Conservation (phyloP, 2,329 filamentous ascomycete species). For the Aspergillus sp. region DNA sequence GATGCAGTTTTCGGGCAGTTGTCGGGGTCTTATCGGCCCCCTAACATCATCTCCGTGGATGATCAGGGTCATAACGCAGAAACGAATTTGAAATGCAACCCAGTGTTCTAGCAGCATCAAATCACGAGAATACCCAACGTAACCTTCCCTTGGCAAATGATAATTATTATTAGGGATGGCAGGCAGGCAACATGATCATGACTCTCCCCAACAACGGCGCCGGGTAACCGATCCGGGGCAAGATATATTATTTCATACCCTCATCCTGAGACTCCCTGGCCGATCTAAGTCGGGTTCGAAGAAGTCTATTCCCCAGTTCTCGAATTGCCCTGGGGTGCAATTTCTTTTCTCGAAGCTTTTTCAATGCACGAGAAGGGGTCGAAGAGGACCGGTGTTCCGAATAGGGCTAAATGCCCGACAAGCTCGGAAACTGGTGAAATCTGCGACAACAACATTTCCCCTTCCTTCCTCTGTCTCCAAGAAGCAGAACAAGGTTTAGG, state of each 20-base stretch:
- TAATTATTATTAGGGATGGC: no score
- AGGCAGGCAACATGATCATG: neutral
- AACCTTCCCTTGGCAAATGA: neutral
- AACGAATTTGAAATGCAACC: neutral
- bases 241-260: neutral
- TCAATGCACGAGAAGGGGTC: neutral
- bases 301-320: neutral
- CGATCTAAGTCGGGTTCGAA: neutral
- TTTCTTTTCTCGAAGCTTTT: slow-evolving; percentile 7
- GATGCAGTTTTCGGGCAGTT: neutral
- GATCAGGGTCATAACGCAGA: neutral
- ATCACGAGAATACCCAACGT: neutral
- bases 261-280: neutral
- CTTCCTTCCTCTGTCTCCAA: no score
- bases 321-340: neutral
- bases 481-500: no score
- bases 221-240: neutral
- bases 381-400: slow-evolving; percentile 10
- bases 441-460: neutral
- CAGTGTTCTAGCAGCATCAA: neutral
- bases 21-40: no score
- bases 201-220: neutral
- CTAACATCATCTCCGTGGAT: neutral
- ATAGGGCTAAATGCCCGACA: slow-evolving; percentile 16
- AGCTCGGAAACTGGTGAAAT: slow-evolving; percentile 10